Evolutionary conservation across 306 rosid species (phyloP).

Genomic region (Erythrophleum fordii): DNA sequence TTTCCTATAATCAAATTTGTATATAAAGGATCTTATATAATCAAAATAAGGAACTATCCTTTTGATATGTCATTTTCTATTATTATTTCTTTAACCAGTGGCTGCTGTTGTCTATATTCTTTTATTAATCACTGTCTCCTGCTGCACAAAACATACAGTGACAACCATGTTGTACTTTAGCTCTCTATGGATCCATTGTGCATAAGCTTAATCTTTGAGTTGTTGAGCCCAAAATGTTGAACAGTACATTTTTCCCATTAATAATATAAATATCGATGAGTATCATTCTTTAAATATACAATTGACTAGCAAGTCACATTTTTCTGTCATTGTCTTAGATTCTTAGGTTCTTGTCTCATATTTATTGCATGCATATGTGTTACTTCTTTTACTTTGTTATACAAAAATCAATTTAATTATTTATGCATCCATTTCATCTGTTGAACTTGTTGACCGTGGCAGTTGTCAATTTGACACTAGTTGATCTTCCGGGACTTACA

Average conservation of each 20-base stretch:
- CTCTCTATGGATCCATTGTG: not conserved
- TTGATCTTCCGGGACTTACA: constrained; percentile 99
- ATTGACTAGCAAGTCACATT: constrained; percentile 15
- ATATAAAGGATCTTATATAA: not conserved
- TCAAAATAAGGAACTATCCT: constrained; percentile 15
- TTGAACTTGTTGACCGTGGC: constrained; percentile 51
- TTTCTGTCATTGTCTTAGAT: not conserved
- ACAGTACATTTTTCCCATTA: constrained; percentile 18
- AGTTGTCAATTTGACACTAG: constrained; percentile 97
- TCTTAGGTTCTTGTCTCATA: not conserved
- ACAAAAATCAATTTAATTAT: not conserved
- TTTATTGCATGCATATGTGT: not conserved
- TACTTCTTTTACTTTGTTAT: not conserved
- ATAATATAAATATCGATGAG: not conserved
- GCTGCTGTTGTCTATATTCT: not conserved
- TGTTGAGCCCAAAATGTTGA: constrained; percentile 1
- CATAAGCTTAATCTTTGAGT: not conserved
- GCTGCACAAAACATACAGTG: constrained; percentile 7
- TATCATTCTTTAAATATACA: constrained; percentile 14
- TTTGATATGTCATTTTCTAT: not conserved
- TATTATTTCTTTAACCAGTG: not conserved
- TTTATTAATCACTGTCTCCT: constrained; percentile 21
- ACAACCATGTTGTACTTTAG: not conserved
- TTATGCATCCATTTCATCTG: constrained; percentile 35
- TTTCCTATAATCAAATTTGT: not conserved